These are phyloP conservation scores for Serendipita sp. DNA, from an alignment of 768 basidiomycete genomes.

Conservation along the genomic window DNA sequence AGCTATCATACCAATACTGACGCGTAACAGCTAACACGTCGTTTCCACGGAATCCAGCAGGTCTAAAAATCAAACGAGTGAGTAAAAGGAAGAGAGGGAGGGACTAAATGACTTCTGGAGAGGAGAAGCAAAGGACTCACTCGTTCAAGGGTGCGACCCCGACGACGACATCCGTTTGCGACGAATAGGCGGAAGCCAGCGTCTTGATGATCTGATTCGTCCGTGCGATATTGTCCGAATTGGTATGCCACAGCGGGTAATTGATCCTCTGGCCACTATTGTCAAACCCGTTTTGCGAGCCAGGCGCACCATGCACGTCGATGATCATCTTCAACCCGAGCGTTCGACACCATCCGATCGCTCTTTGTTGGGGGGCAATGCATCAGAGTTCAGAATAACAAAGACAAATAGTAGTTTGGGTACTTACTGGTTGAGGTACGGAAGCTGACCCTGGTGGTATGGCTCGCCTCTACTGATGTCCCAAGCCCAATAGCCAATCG, in stretches of 20 bases:
- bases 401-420: constrained; percentile 19
- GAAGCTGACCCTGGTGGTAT: constrained; percentile 28
- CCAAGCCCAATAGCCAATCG: constrained; percentile 80
- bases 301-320: constrained; percentile 64
- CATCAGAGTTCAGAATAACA: constrained; percentile 24
- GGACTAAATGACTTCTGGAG: not conserved
- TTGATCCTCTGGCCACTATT: constrained; percentile 50
- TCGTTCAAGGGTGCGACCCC: constrained; percentile 69
- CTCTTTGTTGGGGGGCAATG: constrained; percentile 28
- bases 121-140: constrained; percentile 27
- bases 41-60: constrained; percentile 49
- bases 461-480: constrained; percentile 67
- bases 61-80: constrained; percentile 27
- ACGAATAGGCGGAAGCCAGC: constrained; percentile 44
- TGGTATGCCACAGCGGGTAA: constrained; percentile 56
- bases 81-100: not conserved
- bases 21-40: constrained; percentile 33
- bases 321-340: constrained; percentile 67
- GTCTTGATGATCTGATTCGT: constrained; percentile 41
- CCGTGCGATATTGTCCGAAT: constrained; percentile 47
- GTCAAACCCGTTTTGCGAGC: constrained; percentile 67
- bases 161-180: constrained; percentile 38
- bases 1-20: constrained; percentile 40
- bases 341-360: constrained; percentile 41
- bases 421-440: constrained; percentile 3